Evolutionary conservation across 225 moss, liverwort and hornwort species (phyloP).

Genomic region (Pseudisothecium myosuroides): DNA sequence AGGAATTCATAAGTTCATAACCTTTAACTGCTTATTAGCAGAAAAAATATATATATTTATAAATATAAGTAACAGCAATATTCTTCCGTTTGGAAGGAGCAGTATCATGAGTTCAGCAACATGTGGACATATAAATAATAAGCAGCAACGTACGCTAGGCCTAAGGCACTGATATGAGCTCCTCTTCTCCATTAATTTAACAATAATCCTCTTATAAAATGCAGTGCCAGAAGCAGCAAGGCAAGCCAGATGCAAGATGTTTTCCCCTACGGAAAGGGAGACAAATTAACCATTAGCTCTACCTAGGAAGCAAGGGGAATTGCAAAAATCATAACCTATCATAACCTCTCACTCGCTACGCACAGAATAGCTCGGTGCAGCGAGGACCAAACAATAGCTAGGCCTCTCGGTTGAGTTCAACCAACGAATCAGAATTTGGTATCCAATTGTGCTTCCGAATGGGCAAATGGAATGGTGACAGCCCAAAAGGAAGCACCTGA

Average conservation of each 20-base stretch:
- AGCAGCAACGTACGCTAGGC: neutral
- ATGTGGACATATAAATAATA: neutral
- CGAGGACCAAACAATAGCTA: neutral
- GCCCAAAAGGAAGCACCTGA: neutral
- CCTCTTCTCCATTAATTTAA: neutral
- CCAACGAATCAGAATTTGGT: neutral
- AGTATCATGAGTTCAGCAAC: conserved; percentile 2
- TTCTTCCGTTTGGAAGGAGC: conserved; percentile 5
- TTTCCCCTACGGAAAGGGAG: conserved; percentile 22
- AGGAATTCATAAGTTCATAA: neutral
- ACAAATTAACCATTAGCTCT: neutral
- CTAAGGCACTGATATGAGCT: neutral
- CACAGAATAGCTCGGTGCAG: neutral
- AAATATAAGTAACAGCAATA: neutral
- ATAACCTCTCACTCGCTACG: neutral
- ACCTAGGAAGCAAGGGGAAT: neutral
- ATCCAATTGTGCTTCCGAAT: neutral
- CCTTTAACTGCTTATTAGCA: neutral
- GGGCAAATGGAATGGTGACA: neutral
- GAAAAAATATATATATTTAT: neutral
- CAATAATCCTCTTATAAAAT: conserved; percentile 36
- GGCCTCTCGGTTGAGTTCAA: neutral
- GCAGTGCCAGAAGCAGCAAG: conserved; percentile 37
- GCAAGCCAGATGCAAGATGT: conserved; percentile 29
- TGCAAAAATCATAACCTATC: neutral